These are phyloP conservation scores for Tolypocladium amazonense DNA, from an alignment of 2,329 filamentous ascomycete species.

Conservation along the genomic window DNA sequence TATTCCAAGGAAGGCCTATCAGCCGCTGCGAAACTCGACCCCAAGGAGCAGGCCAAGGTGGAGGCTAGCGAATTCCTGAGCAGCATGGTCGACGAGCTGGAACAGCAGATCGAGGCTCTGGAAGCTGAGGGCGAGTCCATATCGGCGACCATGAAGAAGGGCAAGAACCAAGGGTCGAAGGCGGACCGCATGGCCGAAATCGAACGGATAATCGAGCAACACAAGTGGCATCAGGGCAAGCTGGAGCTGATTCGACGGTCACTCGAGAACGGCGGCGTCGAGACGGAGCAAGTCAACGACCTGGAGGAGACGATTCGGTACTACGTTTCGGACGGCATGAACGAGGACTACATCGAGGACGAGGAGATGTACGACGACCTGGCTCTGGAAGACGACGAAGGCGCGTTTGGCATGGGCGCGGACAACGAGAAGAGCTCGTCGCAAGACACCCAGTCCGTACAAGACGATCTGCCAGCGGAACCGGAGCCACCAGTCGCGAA, in stretches of 20 bases:
- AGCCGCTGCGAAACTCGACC: slow-evolving; percentile 84
- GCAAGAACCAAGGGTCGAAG: slow-evolving; percentile 76
- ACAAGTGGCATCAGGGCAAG: slow-evolving; percentile 94
- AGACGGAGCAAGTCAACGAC: slow-evolving; percentile 76
- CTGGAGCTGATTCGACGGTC: slow-evolving; percentile 83
- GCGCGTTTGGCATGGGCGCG: slow-evolving; percentile 65
- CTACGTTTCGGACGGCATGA: slow-evolving; percentile 84
- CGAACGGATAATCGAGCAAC: slow-evolving; percentile 72
- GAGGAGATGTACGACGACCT: slow-evolving; percentile 93
- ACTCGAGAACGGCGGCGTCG: slow-evolving; percentile 85
- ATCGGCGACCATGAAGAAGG: slow-evolving; percentile 86
- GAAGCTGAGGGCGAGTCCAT: slow-evolving; percentile 84
- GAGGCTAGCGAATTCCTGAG: slow-evolving; percentile 81
- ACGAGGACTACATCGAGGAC: slow-evolving; percentile 85
- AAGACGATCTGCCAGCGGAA: slow-evolving; percentile 64
- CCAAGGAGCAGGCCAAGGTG: slow-evolving; percentile 92
- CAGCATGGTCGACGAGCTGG: slow-evolving; percentile 81
- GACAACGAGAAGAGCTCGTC: slow-evolving; percentile 88
- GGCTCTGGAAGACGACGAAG: slow-evolving; percentile 85
- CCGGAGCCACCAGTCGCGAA: slow-evolving; percentile 33
- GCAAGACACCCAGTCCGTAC: slow-evolving; percentile 85
- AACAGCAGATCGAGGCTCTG: slow-evolving; percentile 83
- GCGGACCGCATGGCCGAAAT: slow-evolving; percentile 83
- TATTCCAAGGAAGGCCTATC: slow-evolving; percentile 97
- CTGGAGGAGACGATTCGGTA: slow-evolving; percentile 90